A percentile compares a stretch with the other conserved stretches of the same genome.
Evolutionary conservation across 768 basidiomycete genomes (phyloP).

Genomic region (Tylopilus sp.): DNA sequence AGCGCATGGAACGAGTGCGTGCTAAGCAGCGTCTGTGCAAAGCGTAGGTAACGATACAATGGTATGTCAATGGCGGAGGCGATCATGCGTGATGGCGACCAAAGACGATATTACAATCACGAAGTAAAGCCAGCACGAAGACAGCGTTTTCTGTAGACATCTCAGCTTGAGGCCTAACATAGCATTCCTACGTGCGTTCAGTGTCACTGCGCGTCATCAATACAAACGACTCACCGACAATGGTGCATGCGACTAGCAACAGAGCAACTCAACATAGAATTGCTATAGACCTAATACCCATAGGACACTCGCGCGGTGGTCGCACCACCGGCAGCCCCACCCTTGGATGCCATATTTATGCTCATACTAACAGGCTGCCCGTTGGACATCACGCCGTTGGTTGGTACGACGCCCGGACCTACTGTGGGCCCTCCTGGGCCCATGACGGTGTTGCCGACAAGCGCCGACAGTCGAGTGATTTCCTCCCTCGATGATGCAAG

Average conservation of each 20-base stretch:
- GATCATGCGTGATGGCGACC: conserved; percentile 11
- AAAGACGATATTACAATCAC: conserved; percentile 16
- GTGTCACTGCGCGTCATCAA: not conserved
- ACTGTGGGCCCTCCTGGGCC: conserved; percentile 35
- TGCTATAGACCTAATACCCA: conserved; percentile 32
- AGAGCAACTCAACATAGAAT: conserved; percentile 1
- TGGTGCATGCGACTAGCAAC: conserved; percentile 6
- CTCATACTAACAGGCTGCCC: conserved; percentile 43
- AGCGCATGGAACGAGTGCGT: conserved; percentile 2
- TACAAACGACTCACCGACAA: conserved; percentile 15
- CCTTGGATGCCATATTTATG: conserved; percentile 39
- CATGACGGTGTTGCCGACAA: conserved; percentile 65
- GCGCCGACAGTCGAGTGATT: conserved; percentile 74
- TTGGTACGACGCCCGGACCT: conserved; percentile 28
- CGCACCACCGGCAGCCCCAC: conserved; percentile 29
- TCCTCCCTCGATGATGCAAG: conserved; percentile 89
- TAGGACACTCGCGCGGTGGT: conserved; percentile 36
- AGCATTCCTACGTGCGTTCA: conserved; percentile 11
- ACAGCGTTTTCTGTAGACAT: conserved; percentile 15
- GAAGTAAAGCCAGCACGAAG: conserved; percentile 18
- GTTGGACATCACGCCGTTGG: conserved; percentile 25
- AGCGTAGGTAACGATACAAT: conserved; percentile 11
- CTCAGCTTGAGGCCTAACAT: conserved; percentile 15
- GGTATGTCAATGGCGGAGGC: conserved; percentile 4
- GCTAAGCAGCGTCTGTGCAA: conserved; percentile 1